phyloP scores from a whole-genome alignment of 345 rosid genomes.

The Citrus medica region DNA sequence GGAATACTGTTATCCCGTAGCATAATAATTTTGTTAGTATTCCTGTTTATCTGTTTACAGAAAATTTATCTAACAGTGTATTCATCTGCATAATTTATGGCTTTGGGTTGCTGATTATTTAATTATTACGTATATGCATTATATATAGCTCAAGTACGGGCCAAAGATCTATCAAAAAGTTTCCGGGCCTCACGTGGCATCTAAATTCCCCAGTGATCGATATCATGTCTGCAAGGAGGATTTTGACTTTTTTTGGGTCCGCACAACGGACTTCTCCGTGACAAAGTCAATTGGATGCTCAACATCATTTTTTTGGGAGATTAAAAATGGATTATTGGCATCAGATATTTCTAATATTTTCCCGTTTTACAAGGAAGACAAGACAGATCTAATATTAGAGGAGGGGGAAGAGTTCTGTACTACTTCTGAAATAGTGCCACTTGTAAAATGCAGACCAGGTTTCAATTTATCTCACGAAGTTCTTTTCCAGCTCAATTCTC shows the following conservation, averaged over 20 bases:
- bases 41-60: background rate
- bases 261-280: conserved; percentile 67
- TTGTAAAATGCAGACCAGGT: conserved; percentile 38
- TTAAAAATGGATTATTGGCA: conserved; percentile 33
- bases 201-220: conserved; percentile 55
- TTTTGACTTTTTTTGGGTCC: conserved; percentile 82
- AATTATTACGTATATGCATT: conserved; percentile 3
- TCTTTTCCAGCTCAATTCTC: conserved; percentile 73
- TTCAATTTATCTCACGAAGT: conserved; percentile 59
- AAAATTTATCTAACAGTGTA: background rate
- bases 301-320: conserved; percentile 60
- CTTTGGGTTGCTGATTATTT: background rate
- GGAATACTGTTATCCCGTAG: background rate
- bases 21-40: background rate
- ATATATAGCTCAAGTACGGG: conserved; percentile 62
- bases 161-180: conserved; percentile 61
- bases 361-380: conserved; percentile 50
- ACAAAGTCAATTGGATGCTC: conserved; percentile 70
- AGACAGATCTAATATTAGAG: conserved; percentile 30
- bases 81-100: background rate
- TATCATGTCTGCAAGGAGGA: conserved; percentile 80
- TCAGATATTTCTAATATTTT: conserved; percentile 46
- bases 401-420: conserved; percentile 44
- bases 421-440: conserved; percentile 57
- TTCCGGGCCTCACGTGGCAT: conserved; percentile 55